These are phyloP conservation scores for Bryum argenteum DNA, from an alignment of 225 moss, liverwort and hornwort species.

Conservation along the genomic window DNA sequence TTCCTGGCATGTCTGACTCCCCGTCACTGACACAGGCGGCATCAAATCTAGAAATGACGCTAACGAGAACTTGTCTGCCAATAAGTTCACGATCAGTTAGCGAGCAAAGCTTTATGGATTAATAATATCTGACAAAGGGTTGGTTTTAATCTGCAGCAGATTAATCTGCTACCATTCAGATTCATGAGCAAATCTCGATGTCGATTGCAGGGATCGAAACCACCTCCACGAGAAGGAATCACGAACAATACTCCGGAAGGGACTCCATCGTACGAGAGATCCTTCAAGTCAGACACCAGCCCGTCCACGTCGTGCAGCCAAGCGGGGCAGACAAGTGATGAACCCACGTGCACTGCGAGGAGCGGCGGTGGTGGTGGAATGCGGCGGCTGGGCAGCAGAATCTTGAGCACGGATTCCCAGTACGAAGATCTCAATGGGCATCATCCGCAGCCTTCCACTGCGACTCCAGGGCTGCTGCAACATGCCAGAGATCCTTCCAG, in stretches of 20 bases:
- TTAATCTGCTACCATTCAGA: background rate
- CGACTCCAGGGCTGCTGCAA: background rate
- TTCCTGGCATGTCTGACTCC: conserved; percentile 28
- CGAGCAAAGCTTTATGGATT: conserved; percentile 4
- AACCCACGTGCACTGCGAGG: conserved; percentile 51
- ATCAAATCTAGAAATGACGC: conserved; percentile 39
- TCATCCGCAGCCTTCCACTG: conserved; percentile 13
- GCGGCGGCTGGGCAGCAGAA: conserved; percentile 8
- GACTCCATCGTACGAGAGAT: conserved; percentile 50
- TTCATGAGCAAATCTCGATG: background rate
- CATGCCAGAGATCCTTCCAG: conserved; percentile 20
- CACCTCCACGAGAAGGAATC: conserved; percentile 25
- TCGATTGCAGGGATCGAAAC: conserved; percentile 53
- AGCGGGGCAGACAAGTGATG: conserved; percentile 61
- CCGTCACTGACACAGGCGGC: conserved; percentile 32
- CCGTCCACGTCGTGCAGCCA: conserved; percentile 69
- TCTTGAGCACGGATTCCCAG: conserved; percentile 26
- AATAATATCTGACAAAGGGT: conserved; percentile 22
- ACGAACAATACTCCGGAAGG: conserved; percentile 38
- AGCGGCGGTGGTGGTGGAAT: conserved; percentile 32
- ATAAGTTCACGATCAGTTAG: conserved; percentile 19
- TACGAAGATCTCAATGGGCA: conserved; percentile 23
- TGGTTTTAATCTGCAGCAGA: conserved; percentile 1
- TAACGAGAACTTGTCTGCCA: conserved; percentile 30
- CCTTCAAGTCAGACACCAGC: conserved; percentile 68